A percentile compares a stretch with the other conserved stretches of the same genome.
These are phyloP conservation scores for Tuber brumale DNA, from an alignment of 495 filamentous ascomycete species.

Conservation along the genomic window DNA sequence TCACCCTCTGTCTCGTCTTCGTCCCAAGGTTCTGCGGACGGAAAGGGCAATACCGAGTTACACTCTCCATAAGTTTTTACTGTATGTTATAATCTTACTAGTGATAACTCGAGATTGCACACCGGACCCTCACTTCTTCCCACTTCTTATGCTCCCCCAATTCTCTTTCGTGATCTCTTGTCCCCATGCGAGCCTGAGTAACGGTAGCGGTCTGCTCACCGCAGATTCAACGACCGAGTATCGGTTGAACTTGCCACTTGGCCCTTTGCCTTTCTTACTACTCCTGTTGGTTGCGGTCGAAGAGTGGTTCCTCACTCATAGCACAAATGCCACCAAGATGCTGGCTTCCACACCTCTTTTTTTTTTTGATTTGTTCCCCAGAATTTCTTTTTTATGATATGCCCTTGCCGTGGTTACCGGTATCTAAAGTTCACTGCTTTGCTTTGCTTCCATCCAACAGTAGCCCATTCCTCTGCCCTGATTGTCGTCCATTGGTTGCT, in stretches of 20 bases:
- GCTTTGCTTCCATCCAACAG: neutral
- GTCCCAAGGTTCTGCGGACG: neutral
- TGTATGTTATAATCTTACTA: neutral
- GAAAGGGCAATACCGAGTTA: neutral
- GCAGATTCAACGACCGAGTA: neutral
- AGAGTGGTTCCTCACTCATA: neutral
- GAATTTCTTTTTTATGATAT: neutral
- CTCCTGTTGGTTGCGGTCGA: neutral
- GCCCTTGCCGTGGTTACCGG: neutral
- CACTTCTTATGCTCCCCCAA: neutral
- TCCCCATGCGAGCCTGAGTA: neutral
- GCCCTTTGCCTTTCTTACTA: neutral
- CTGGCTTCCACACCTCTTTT: slow-evolving; percentile 1
- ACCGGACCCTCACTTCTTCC: neutral
- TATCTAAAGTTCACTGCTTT: neutral
- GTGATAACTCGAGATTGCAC: neutral
- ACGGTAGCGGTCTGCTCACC: neutral
- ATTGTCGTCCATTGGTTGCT: neutral
- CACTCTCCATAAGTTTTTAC: neutral
- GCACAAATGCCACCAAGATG: neutral
- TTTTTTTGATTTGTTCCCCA: neutral
- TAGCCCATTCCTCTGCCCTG: neutral
- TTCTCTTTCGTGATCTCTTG: neutral
- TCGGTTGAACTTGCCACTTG: neutral
- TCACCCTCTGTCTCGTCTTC: neutral